Conservation (phyloP, 768 basidiomycete species). For the Mycena latifolia region DNA sequence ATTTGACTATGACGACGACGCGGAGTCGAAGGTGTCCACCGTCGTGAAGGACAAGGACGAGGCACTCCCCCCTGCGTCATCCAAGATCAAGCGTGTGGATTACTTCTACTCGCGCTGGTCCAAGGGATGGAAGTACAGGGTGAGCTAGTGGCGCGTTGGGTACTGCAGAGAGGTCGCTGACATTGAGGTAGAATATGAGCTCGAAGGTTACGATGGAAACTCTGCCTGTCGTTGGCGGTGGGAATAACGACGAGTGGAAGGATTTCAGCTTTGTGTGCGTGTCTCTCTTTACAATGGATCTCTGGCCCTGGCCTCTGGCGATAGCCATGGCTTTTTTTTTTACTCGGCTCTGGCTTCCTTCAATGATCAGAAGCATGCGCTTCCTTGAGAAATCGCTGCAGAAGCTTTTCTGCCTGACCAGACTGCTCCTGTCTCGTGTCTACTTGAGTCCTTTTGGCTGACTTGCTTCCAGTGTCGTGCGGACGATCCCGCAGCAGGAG, state of each 20-base stretch:
- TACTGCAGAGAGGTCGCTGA: not conserved
- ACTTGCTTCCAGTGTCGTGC: slow-evolving; percentile 57
- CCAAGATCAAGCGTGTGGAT: slow-evolving; percentile 73
- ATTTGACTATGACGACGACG: slow-evolving; percentile 40
- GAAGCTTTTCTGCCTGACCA: too few relatives aligned
- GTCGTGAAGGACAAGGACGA: slow-evolving; percentile 52
- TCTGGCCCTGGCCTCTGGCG: too few relatives aligned
- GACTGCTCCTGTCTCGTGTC: too few relatives aligned
- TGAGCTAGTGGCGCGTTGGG: slow-evolving; percentile 31
- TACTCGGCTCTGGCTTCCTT: too few relatives aligned
- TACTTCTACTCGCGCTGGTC: slow-evolving; percentile 70
- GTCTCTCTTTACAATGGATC: not conserved
- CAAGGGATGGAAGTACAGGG: slow-evolving; percentile 69
- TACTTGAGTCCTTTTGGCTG: too few relatives aligned
- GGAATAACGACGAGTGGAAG: slow-evolving; percentile 67
- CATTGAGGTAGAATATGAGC: slow-evolving; percentile 58
- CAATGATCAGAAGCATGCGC: too few relatives aligned
- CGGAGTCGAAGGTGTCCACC: slow-evolving; percentile 49
- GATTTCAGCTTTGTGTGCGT: slow-evolving; percentile 67
- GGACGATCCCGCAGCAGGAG: slow-evolving; percentile 58
- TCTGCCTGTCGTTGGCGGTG: slow-evolving; percentile 52
- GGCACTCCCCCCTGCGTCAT: slow-evolving; percentile 54
- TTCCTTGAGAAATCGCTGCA: too few relatives aligned
- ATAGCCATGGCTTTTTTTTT: too few relatives aligned
- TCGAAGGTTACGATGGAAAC: slow-evolving; percentile 65